Conservation (phyloP, 768 basidiomycete species). For the Lactifluus piperatus region DNA sequence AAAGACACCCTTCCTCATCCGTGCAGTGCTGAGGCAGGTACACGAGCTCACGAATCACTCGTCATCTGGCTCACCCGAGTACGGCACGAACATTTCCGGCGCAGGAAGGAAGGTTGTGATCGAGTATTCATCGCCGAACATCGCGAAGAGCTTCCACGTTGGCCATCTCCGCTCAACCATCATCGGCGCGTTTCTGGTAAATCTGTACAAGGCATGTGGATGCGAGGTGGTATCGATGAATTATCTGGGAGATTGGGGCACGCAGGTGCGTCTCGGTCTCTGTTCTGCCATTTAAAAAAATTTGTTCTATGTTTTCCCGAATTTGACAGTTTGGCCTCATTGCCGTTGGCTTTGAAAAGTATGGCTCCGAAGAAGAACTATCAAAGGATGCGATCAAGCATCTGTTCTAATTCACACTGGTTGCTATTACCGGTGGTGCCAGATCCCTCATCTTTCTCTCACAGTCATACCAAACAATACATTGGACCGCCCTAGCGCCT, state of each 20-base stretch:
- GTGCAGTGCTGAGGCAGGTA: conserved; percentile 62
- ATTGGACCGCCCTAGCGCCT: neutral
- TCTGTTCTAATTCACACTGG: conserved; percentile 51
- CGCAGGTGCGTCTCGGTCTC: conserved; percentile 57
- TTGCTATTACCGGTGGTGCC: neutral
- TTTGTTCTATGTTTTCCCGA: neutral
- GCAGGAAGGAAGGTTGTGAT: conserved; percentile 77
- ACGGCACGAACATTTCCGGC: conserved; percentile 73
- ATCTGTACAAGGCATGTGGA: conserved; percentile 85
- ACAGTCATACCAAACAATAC: neutral
- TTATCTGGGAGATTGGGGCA: conserved; percentile 98
- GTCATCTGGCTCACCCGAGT: conserved; percentile 53
- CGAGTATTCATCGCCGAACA: conserved; percentile 95
- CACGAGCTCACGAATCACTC: conserved; percentile 59
- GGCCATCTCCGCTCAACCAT: conserved; percentile 97
- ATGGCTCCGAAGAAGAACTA: conserved; percentile 78
- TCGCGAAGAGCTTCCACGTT: conserved; percentile 97
- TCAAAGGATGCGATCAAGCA: conserved; percentile 90
- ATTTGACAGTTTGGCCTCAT: conserved; percentile 67
- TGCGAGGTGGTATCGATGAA: conserved; percentile 91
- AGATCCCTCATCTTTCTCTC: neutral
- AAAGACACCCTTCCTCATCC: conserved; percentile 53
- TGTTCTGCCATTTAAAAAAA: too few relatives aligned
- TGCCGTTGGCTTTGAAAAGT: conserved; percentile 85
- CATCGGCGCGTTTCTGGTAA: conserved; percentile 87